These are phyloP conservation scores for Boletus bicolor DNA, from an alignment of 768 basidiomycete genomes.

Conservation along the genomic window DNA sequence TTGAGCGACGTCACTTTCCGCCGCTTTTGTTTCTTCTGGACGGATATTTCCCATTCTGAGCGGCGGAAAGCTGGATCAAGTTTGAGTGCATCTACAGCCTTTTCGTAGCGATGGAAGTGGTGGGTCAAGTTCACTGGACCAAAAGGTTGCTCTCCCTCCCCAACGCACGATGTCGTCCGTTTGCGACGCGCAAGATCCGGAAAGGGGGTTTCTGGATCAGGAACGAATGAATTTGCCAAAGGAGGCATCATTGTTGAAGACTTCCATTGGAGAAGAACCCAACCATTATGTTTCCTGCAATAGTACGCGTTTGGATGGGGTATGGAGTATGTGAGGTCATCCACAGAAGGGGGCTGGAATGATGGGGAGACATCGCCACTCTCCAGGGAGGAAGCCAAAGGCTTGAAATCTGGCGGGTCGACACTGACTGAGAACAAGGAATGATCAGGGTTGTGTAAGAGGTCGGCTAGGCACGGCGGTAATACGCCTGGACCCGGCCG, in stretches of 20 bases:
- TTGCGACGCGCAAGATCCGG: conserved; percentile 55
- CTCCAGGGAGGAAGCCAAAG: conserved; percentile 14
- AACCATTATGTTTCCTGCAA: conserved; percentile 78
- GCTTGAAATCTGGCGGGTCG: conserved; percentile 32
- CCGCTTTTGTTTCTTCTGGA: conserved; percentile 50
- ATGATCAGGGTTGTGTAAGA: conserved; percentile 70
- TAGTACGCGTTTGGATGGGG: conserved; percentile 85
- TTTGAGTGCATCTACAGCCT: conserved; percentile 65
- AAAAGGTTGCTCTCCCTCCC: conserved; percentile 45
- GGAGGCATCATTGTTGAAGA: conserved; percentile 60
- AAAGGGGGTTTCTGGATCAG: conserved; percentile 40
- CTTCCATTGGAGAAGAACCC: conserved; percentile 74
- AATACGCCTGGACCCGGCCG: conserved; percentile 74
- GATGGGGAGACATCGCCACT: conserved; percentile 12
- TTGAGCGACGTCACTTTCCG: conserved; percentile 47
- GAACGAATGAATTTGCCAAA: conserved; percentile 52
- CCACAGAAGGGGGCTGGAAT: conserved; percentile 46
- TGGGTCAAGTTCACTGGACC: conserved; percentile 61
- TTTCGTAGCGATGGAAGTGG: conserved; percentile 75
- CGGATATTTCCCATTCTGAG: conserved; percentile 57
- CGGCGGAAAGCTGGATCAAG: conserved; percentile 59
- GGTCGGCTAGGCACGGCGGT: conserved; percentile 62
- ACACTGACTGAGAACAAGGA: conserved; percentile 61
- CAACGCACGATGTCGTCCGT: conserved; percentile 50
- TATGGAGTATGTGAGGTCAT: conserved; percentile 63